Conservation (phyloP, 2,329 filamentous ascomycete genomes). For the Diaporthe batatas region DNA sequence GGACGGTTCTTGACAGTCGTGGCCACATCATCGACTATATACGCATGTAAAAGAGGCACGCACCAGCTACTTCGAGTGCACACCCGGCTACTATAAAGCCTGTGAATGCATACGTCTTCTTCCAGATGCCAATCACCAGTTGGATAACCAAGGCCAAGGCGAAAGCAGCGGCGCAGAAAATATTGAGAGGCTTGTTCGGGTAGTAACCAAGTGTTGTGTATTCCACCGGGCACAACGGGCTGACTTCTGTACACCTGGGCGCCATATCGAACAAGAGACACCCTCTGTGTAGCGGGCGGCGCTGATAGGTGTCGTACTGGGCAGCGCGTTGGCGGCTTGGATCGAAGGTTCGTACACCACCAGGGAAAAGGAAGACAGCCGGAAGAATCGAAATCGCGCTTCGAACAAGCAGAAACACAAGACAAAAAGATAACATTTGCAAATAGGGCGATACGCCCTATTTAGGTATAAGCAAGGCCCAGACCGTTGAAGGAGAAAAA, state of each 20-base stretch:
- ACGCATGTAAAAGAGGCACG: conserved; percentile 35
- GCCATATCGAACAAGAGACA: conserved; percentile 41
- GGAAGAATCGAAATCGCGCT: conserved; percentile 9
- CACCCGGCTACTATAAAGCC: conserved; percentile 63
- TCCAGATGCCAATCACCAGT: conserved; percentile 59
- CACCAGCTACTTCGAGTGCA: conserved; percentile 65
- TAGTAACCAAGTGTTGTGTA: conserved; percentile 68
- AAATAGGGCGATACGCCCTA: not conserved
- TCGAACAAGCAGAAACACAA: not conserved
- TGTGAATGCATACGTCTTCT: conserved; percentile 69
- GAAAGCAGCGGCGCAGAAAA: conserved; percentile 66
- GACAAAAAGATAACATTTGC: too few relatives aligned
- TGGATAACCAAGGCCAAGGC: conserved; percentile 59
- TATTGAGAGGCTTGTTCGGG: conserved; percentile 68
- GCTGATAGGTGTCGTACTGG: not conserved
- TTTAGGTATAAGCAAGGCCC: conserved; percentile 1
- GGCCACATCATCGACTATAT: not conserved
- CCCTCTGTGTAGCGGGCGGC: not conserved
- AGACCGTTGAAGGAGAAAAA: conserved; percentile 5
- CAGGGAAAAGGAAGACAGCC: not conserved
- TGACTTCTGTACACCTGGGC: conserved; percentile 55
- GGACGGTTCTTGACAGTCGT: not conserved
- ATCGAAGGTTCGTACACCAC: not conserved
- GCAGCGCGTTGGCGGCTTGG: not conserved
- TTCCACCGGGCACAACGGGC: conserved; percentile 61